Evolutionary conservation across 2,329 filamentous ascomycete species (phyloP), one percentile per base, ranked within the genome.

Genomic region (Fusarium sp.): DNA sequence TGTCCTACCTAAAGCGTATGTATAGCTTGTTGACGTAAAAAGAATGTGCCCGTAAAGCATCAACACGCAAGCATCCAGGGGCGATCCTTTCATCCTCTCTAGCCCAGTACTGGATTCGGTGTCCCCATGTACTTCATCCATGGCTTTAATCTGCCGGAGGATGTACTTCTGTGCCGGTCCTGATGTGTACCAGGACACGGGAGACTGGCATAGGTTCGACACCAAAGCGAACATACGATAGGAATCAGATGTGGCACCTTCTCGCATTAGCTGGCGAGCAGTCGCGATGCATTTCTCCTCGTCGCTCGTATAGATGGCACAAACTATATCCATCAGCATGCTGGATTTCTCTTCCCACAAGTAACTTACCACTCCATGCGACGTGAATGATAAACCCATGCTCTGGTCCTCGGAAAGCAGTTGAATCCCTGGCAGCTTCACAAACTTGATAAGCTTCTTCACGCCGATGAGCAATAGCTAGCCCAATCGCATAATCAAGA

Each of bases 31-130:
- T 5, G 93, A 94, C 0, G 91, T 91, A 74, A 94, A 94, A 8
- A 98, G 85, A 65, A 98, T 94, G 77, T 98, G 93, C 0, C 93
- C 96, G 77, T 98, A 98, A 1, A 97, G 86, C 78, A 94, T 92
- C 15, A 99, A 86, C 12, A 98, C 85, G 27, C 91, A 91, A 10
- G 94, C 88, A 77, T 98, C 94, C 67, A 97, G 85, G 16, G 44
- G 34, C 43, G 54, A 48, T 47, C 71, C 75, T 25, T 71, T 40
- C 5, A 32, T 38, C 22, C n/a, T 43, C 1, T 22, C 25, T 8
- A n/a, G 25, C 9, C 51, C 20, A 27, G 29, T 20, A 12, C 38
- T 60, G 6, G 49, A 38, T 74, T 63, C 78, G 67, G 40, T 78
- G 75, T 67, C 56, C 2, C 57, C 59, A 16, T 85, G 82, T 16